Base-by-base conservation (phyloP, 2,329 filamentous ascomycete genomes). In the Colletotrichum tamarilloi region DNA sequence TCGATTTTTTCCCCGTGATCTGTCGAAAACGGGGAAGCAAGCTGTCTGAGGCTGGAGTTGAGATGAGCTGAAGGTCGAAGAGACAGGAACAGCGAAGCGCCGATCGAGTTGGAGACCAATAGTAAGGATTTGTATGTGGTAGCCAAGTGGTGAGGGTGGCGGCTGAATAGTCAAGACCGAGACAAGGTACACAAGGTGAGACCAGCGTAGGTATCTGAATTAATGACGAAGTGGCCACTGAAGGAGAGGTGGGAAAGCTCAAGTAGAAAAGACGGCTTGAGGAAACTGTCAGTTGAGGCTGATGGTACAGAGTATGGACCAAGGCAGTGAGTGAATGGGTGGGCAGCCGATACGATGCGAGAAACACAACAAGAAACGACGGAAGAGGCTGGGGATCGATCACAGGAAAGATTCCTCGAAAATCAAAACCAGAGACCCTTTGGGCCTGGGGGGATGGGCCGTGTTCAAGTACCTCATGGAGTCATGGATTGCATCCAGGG, bases 381-480 rank as follows among this genome's bases (percentile, higher is more conserved):
- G 28, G 42, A n/a, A 60, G 53, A 62, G 49, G 67, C 56, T 60
- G 60, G 67, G 67, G 60, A 73, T 64, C 70, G 38, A 64, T 64
- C 70, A 70, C 55, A n/a, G 26, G 49, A 49, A 42, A 65, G 24
- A 38, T 52, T 73, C 71, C 67, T 64, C 46, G 56, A 46, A 35
- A 49, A 30, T 24, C 4, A 12, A 42, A 19, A 28, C 6, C 5
- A 24, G 62, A 46, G 28, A 9, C 55, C 60, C 56, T 24, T 19
- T 26, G 56, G 67, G 56, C 26, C 26, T 32, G 8, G 28, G 60
- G 70, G 67, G 56, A 70, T 28, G 49, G 56, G 30, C 49, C n/a
- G 70, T 73, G 59, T 73, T 73, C 71, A 73, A 73, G 71, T 73
- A 71, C 14, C 52, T 57, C 22, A 38, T 24, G 35, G 52, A 57